phyloP scores from a whole-genome alignment of 495 filamentous ascomycete species.

The Penicillium waksmanii region DNA sequence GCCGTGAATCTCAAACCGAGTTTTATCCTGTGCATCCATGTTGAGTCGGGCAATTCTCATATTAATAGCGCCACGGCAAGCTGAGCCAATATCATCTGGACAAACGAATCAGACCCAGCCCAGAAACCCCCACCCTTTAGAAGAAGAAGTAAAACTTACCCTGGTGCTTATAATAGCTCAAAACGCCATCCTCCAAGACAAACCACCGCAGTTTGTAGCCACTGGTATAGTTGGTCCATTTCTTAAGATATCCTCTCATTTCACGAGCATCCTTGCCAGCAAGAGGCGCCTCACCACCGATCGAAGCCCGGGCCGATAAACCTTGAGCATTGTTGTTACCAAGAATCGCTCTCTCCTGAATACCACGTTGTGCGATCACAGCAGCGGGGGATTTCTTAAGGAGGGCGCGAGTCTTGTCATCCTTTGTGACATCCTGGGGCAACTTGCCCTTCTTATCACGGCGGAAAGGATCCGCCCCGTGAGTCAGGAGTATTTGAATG shows the following conservation, averaged over 20 bases:
- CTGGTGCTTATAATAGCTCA: constrained; percentile 99
- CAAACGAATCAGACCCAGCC: constrained; percentile 13
- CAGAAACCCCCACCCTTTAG: background rate
- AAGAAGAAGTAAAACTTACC: constrained; percentile 42
- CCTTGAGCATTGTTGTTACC: constrained; percentile 70
- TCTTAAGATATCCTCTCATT: constrained; percentile 98
- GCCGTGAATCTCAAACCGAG: constrained; percentile 93
- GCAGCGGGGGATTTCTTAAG: constrained; percentile 94
- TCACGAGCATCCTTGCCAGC: constrained; percentile 86
- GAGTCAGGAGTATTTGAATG: constrained; percentile 85
- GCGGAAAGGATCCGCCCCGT: constrained; percentile 96
- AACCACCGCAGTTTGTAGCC: constrained; percentile 98
- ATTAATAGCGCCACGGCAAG: constrained; percentile 96
- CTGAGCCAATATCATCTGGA: constrained; percentile 67
- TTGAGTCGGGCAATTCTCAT: constrained; percentile 93
- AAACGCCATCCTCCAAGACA: constrained; percentile 92
- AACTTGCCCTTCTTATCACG: constrained; percentile 94
- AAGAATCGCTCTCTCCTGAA: constrained; percentile 94
- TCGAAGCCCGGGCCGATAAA: constrained; percentile 51
- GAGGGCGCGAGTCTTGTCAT: constrained; percentile 83
- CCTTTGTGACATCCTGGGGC: constrained; percentile 96
- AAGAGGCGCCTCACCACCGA: constrained; percentile 64
- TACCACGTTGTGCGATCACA: constrained; percentile 88
- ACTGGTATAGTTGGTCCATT: constrained; percentile 98
- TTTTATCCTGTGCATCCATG: constrained; percentile 97